These are phyloP conservation scores for Malus hybrid DNA, from an alignment of 331 rosid species.

Conservation along the genomic window DNA sequence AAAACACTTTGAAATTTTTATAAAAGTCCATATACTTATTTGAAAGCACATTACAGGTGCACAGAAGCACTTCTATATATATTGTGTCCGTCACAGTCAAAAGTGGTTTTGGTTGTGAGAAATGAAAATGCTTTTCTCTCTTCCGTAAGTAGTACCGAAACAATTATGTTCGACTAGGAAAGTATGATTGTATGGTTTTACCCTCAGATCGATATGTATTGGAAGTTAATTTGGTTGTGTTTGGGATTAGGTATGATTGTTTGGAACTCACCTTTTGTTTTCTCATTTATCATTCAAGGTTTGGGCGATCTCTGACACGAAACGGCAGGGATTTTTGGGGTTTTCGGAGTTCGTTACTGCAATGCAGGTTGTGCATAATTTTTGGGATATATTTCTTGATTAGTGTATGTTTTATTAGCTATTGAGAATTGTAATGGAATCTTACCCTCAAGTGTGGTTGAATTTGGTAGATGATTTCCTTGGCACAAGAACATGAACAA, in stretches of 20 bases:
- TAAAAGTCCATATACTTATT: not conserved
- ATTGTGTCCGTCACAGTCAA: not conserved
- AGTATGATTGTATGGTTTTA: not conserved
- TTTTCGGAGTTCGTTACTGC: conserved; percentile 66
- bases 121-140: no score
- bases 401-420: conserved; percentile 3
- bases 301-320: conserved; percentile 79
- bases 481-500: conserved; percentile 69
- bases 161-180: not conserved
- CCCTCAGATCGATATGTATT: not conserved
- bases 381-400: not conserved
- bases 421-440: not conserved
- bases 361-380: conserved; percentile 53
- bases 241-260: not conserved
- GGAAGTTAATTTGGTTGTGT: not conserved
- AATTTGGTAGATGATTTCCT: conserved; percentile 51
- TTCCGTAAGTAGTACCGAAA: not conserved
- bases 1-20: not conserved
- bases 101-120: not conserved
- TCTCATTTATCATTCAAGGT: conserved; percentile 26
- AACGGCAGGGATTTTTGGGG: conserved; percentile 67
- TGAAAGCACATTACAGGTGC: not conserved
- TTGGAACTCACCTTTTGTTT: not conserved
- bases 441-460: not conserved
- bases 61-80: not conserved